phyloP scores from a whole-genome alignment of 1,284 basidiomycete genomes.

The Austroboletus novae-zelandiae region DNA sequence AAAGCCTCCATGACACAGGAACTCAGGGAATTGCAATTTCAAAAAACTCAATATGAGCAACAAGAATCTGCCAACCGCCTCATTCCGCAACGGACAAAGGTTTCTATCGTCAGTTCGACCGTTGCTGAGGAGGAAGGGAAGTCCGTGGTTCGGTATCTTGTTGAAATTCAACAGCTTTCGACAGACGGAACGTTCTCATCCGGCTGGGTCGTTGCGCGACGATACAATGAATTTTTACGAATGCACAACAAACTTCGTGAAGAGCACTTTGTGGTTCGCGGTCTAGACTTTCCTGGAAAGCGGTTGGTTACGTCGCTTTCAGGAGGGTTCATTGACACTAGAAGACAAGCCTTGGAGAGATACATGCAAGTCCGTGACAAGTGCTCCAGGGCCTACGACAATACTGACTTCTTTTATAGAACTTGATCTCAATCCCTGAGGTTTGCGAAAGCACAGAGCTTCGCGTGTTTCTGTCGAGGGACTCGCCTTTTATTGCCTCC shows the following conservation, averaged over 20 bases:
- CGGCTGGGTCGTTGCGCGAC: slow-evolving; percentile 88
- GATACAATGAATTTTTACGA: slow-evolving; percentile 93
- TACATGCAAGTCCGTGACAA: slow-evolving; percentile 76
- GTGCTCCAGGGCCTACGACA: not conserved
- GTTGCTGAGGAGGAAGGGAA: slow-evolving; percentile 81
- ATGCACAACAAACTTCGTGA: slow-evolving; percentile 86
- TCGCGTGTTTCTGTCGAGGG: slow-evolving; percentile 83
- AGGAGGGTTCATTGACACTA: slow-evolving; percentile 80
- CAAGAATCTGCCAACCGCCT: slow-evolving; percentile 86
- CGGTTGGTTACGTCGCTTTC: slow-evolving; percentile 81
- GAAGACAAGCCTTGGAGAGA: slow-evolving; percentile 78
- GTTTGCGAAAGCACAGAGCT: slow-evolving; percentile 86
- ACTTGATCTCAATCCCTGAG: slow-evolving; percentile 65
- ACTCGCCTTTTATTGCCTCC: slow-evolving; percentile 72
- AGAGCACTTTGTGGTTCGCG: slow-evolving; percentile 61
- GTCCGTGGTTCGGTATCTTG: slow-evolving; percentile 88
- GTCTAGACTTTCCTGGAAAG: slow-evolving; percentile 88
- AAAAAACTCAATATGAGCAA: slow-evolving; percentile 87
- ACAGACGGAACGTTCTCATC: slow-evolving; percentile 71
- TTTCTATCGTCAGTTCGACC: slow-evolving; percentile 76
- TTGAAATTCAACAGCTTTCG: slow-evolving; percentile 87
- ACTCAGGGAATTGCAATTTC: slow-evolving; percentile 80
- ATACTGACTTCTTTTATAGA: slow-evolving; percentile 43
- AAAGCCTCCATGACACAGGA: slow-evolving; percentile 81
- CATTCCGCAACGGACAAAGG: slow-evolving; percentile 73